Base-by-base conservation (phyloP, 2,329 filamentous ascomycete genomes). In the Xylogone sp. region DNA sequence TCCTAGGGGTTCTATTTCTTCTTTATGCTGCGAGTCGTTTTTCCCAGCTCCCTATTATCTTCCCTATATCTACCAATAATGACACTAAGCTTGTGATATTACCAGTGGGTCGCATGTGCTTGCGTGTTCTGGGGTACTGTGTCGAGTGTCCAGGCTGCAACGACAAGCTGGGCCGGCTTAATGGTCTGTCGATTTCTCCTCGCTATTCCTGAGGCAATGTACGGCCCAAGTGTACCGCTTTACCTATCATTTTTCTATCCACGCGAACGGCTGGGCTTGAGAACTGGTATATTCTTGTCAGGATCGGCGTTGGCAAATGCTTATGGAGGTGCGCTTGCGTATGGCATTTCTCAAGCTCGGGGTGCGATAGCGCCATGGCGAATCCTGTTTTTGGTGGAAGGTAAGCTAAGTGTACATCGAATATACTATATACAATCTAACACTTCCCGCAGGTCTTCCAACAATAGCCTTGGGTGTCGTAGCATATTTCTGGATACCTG, bases 271-370 rank as follows among this genome's bases (percentile, higher is more conserved):
- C 73, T 96, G 39, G 91, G 90, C 1, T 86, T 92, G 56, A 77
- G 90, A 42, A 91, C 87, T 0, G 91, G 89, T 21, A 76, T 95
- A 1, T 93, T 95, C 68, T 84, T 96, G 50, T 90, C 88, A 60
- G 91, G 92, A 60, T 90, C 90, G 2, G 79, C 79, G 2, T 75
- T 94, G 12, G 89, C 89, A 2, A 92, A 88, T 46, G 85, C 83
- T 3, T 90, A 93, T 63, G 88, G 88, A 1, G 88, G 88, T 24
- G 84, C 79, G 20, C 75, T 95, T 6, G 90, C 90, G 7, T 89
- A 86, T 82, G 60, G 84, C 21, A 91, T 95, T 54, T 79, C 89
- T 48, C 83, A 81, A 60, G 71, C 79, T 45, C 62, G 75, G 53
- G 75, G 80, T 1, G 84, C 84, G 21, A 83, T 95, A 46, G 86